phyloP scores from a whole-genome alignment of 2,329 filamentous ascomycete species.

The Didymosphaeria variabile region DNA sequence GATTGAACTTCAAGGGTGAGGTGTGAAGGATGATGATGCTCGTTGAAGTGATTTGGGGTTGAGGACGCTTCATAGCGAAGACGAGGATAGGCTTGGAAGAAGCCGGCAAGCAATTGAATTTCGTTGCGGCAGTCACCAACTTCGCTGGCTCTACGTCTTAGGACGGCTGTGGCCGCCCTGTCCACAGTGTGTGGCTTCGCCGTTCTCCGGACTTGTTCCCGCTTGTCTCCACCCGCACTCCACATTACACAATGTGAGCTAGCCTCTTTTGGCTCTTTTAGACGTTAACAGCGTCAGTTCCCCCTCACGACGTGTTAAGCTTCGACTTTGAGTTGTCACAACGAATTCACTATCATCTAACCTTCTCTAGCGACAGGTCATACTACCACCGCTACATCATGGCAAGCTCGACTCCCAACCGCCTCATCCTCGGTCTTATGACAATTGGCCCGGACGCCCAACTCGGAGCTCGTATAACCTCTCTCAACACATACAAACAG shows the following conservation, averaged over 20 bases:
- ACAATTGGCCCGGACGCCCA: constrained; percentile 73
- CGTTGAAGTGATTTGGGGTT: too few species aligned
- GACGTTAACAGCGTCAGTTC: not conserved
- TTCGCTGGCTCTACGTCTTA: too few species aligned
- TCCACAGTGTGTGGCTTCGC: not conserved
- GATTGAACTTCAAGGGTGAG: too few species aligned
- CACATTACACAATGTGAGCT: not conserved
- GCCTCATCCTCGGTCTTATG: constrained; percentile 86
- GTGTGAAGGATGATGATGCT: too few species aligned
- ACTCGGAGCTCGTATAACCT: constrained; percentile 76
- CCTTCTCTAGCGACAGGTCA: not conserved
- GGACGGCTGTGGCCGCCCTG: not conserved
- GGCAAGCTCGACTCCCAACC: constrained; percentile 59
- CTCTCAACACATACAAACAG: constrained; percentile 73
- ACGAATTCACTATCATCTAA: not conserved
- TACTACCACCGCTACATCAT: not conserved
- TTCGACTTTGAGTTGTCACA: not conserved
- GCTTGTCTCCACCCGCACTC: not conserved
- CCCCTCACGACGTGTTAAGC: not conserved
- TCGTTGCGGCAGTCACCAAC: too few species aligned
- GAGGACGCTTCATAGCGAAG: too few species aligned
- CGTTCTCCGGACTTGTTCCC: not conserved
- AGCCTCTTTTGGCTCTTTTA: constrained; percentile 16
- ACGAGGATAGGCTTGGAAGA: too few species aligned
- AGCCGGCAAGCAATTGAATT: too few species aligned